phyloP scores from a whole-genome alignment of 2,329 filamentous ascomycete species.

The Pseudogymnoascus sp. region DNA sequence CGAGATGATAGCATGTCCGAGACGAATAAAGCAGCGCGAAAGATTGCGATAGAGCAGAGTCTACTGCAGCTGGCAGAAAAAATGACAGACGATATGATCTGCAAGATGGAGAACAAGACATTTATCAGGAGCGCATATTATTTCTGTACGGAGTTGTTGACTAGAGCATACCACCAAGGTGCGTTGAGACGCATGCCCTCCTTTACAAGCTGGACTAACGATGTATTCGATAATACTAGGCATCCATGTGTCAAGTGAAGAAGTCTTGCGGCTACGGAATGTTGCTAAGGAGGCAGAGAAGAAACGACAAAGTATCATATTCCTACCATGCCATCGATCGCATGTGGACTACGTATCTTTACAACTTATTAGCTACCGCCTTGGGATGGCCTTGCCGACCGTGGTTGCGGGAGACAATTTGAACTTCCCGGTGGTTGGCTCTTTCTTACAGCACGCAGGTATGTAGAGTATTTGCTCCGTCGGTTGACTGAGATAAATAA shows the following conservation, averaged over 20 bases:
- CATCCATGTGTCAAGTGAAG: conserved; percentile 92
- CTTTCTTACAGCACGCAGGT: conserved; percentile 87
- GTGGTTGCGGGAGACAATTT: conserved; percentile 94
- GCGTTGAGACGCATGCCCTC: conserved; percentile 12
- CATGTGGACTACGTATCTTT: conserved; percentile 95
- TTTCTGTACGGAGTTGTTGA: conserved; percentile 75
- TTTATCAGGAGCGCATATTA: conserved; percentile 95
- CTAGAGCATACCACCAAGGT: conserved; percentile 90
- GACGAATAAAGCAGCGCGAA: conserved; percentile 46
- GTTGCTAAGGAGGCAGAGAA: conserved; percentile 76
- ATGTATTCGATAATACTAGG: conserved; percentile 29
- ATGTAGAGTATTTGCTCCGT: conserved; percentile 18
- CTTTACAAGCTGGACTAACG: background rate
- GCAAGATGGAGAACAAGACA: conserved; percentile 92
- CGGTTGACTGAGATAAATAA: background rate
- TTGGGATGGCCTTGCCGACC: conserved; percentile 81
- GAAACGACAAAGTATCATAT: conserved; percentile 92
- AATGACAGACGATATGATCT: conserved; percentile 93
- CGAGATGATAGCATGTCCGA: conserved; percentile 47
- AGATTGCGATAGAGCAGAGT: conserved; percentile 60
- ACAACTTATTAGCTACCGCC: conserved; percentile 88
- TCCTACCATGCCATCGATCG: conserved; percentile 86
- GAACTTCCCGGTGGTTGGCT: conserved; percentile 84
- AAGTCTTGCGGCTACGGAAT: conserved; percentile 72
- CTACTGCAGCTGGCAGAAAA: conserved; percentile 76